Conservation (phyloP, 192 early-diverging fungal species). For the Coemansia nantahalensis region DNA sequence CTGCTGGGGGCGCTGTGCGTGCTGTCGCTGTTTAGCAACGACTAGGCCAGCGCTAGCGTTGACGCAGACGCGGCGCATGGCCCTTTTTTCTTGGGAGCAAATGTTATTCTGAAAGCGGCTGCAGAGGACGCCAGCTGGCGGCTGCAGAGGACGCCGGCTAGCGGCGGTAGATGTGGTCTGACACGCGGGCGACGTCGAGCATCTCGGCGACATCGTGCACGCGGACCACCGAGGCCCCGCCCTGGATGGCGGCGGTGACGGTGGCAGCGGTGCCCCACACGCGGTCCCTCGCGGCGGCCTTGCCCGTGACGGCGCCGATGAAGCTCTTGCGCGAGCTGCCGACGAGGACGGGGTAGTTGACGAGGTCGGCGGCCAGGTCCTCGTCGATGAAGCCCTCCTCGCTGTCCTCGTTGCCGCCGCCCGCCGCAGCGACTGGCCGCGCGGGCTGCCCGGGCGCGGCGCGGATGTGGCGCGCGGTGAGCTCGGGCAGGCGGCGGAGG, state of each 20-base stretch:
- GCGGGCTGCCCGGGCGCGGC: slow-evolving; percentile 8
- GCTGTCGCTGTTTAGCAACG: slow-evolving; percentile 66
- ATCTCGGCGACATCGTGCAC: slow-evolving; percentile 97
- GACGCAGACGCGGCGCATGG: background rate
- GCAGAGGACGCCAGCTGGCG: too few species aligned
- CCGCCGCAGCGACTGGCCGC: too few species aligned
- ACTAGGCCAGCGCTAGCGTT: slow-evolving; percentile 29
- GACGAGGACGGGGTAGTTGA: slow-evolving; percentile 75
- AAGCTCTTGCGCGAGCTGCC: slow-evolving; percentile 92
- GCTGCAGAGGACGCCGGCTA: background rate
- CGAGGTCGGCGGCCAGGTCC: slow-evolving; percentile 45
- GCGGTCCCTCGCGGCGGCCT: slow-evolving; percentile 66
- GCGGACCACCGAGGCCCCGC: slow-evolving; percentile 78
- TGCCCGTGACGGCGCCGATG: slow-evolving; percentile 72
- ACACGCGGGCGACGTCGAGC: slow-evolving; percentile 79
- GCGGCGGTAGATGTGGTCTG: slow-evolving; percentile 64
- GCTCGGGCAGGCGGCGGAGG: slow-evolving; percentile 65
- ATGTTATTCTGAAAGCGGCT: too few species aligned
- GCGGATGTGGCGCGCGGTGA: slow-evolving; percentile 38
- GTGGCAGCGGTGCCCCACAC: slow-evolving; percentile 90
- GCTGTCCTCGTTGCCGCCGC: slow-evolving; percentile 1
- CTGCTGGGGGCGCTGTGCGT: slow-evolving; percentile 76
- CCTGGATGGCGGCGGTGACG: slow-evolving; percentile 74
- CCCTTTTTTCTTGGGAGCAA: background rate
- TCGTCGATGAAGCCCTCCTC: slow-evolving; percentile 48